These are phyloP conservation scores for Heliamphora pulchella DNA, from an alignment of 179 eudicot species.

Conservation along the genomic window DNA sequence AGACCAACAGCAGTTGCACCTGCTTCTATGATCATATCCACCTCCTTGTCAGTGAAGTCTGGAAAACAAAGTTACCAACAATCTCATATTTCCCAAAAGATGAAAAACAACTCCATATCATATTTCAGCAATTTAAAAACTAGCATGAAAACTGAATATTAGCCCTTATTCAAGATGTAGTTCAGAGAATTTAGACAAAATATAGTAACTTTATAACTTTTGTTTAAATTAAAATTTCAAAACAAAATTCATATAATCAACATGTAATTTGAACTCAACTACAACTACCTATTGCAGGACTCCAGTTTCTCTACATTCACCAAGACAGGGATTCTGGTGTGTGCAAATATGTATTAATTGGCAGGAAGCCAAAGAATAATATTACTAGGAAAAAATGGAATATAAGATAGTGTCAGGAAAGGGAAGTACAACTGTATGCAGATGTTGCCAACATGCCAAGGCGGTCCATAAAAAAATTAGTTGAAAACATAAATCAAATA, in stretches of 20 bases:
- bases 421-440: neutral
- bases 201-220: too few species aligned
- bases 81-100: neutral
- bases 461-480: neutral
- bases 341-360: neutral
- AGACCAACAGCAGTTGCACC: constrained; percentile 83
- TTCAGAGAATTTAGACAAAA: neutral
- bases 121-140: neutral
- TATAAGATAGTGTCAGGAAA: neutral
- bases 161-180: neutral
- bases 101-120: neutral
- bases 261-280: neutral
- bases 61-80: constrained; percentile 14
- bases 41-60: constrained; percentile 73
- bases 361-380: neutral
- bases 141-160: neutral
- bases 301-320: constrained; percentile 1
- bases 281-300: neutral
- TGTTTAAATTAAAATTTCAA: neutral
- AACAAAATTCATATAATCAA: neutral
- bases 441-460: neutral
- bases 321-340: neutral
- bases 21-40: constrained; percentile 50
- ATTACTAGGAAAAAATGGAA: neutral
- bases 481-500: neutral